phyloP scores from a whole-genome alignment of 1,284 basidiomycete genomes.

The Heimioporus retisporus region DNA sequence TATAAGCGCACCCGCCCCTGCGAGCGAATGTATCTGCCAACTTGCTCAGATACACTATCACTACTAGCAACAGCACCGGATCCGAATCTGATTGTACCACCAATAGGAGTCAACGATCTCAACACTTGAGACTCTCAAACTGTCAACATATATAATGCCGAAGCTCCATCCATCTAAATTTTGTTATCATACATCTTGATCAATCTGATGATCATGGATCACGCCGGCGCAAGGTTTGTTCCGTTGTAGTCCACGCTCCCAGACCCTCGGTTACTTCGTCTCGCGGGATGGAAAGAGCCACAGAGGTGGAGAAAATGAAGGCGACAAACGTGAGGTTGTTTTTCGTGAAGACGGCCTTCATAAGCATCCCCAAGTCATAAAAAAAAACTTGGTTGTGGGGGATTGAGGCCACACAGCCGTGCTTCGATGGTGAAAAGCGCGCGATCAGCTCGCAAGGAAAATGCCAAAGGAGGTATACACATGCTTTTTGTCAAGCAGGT shows the following conservation, averaged over 20 bases:
- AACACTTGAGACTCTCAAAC: background rate
- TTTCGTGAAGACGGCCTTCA: slow-evolving; percentile 99
- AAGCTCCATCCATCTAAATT: slow-evolving; percentile 26
- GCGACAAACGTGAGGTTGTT: slow-evolving; percentile 98
- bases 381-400: slow-evolving; percentile 98
- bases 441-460: slow-evolving; percentile 99
- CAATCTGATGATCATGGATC: slow-evolving; percentile 19
- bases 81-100: slow-evolving; percentile 11
- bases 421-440: slow-evolving; percentile 99
- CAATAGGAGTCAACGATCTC: slow-evolving; percentile 8
- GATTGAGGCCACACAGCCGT: slow-evolving; percentile 97
- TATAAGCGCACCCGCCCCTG: no score
- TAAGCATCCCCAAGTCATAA: slow-evolving; percentile 98
- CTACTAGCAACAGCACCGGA: background rate
- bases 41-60: slow-evolving; percentile 27
- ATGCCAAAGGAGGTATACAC: slow-evolving; percentile 97
- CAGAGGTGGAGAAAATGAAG: slow-evolving; percentile 98
- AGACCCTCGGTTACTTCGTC: slow-evolving; percentile 15
- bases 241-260: background rate
- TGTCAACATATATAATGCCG: slow-evolving; percentile 27
- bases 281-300: slow-evolving; percentile 98
- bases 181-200: background rate
- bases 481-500: background rate
- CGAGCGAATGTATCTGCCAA: no score
- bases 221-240: slow-evolving; percentile 81